These are phyloP conservation scores for Mucor irregularis DNA, from an alignment of 371 early-diverging fungal species.

Conservation along the genomic window DNA sequence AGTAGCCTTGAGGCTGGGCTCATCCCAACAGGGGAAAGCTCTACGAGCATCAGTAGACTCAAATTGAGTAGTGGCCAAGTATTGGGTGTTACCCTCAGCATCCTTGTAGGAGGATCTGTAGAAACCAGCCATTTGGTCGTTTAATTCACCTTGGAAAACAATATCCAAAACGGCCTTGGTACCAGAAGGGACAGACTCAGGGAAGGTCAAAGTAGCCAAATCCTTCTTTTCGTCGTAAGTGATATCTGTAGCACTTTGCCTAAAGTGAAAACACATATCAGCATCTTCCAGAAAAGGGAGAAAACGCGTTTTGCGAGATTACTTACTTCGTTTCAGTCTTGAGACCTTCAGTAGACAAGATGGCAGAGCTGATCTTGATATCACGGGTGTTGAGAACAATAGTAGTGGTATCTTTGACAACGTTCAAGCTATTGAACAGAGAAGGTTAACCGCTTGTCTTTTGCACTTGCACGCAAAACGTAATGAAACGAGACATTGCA, in stretches of 20 bases:
- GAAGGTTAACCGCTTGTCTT: too few relatives aligned
- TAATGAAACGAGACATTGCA: too few relatives aligned
- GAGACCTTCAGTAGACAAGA: slow-evolving; percentile 49
- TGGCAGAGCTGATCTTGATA: slow-evolving; percentile 52
- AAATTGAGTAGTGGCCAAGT: slow-evolving; percentile 89
- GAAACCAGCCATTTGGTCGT: slow-evolving; percentile 89
- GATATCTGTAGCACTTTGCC: slow-evolving; percentile 69
- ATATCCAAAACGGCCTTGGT: slow-evolving; percentile 68
- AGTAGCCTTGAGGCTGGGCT: slow-evolving; percentile 88
- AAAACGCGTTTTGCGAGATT: not conserved
- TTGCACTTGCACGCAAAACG: too few relatives aligned
- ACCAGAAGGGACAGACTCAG: slow-evolving; percentile 62
- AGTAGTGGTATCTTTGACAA: slow-evolving; percentile 61
- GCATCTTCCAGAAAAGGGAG: not conserved
- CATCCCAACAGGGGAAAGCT: slow-evolving; percentile 94
- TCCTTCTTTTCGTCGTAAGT: slow-evolving; percentile 67
- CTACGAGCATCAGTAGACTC: slow-evolving; percentile 91
- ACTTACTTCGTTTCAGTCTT: slow-evolving; percentile 60
- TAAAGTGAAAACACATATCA: slow-evolving; percentile 10
- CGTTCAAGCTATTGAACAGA: slow-evolving; percentile 43
- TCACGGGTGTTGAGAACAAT: slow-evolving; percentile 68
- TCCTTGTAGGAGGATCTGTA: slow-evolving; percentile 84
- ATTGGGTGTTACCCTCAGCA: slow-evolving; percentile 66
- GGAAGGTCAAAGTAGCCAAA: slow-evolving; percentile 73
- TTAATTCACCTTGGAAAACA: slow-evolving; percentile 74